Percentiles rank a stretch among this genome's conserved stretches.
Evolutionary conservation across 169 alveolate genomes (phyloP).

Genomic region (Miamiensis avidus): DNA sequence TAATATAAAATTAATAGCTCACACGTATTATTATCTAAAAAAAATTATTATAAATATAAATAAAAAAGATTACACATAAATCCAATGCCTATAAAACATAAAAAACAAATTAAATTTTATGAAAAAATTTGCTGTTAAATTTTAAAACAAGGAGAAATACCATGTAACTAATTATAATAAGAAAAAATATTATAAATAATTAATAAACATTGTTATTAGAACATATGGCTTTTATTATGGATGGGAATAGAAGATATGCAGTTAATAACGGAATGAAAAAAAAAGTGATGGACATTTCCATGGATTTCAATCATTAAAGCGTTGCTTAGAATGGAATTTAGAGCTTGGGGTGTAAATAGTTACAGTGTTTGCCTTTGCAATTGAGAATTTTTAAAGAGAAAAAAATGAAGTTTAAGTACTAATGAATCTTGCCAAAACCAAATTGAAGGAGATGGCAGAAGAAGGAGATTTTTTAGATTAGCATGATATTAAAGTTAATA

Average conservation of each 20-base stretch:
- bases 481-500: slow-evolving; percentile 38
- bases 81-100: not conserved
- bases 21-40: no score
- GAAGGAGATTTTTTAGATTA: slow-evolving; percentile 36
- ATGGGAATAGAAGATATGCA: slow-evolving; percentile 57
- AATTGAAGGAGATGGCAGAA: slow-evolving; percentile 32
- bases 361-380: slow-evolving; percentile 56
- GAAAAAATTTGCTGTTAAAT: slow-evolving; percentile 3
- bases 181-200: no score
- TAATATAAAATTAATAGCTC: no score
- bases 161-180: not conserved
- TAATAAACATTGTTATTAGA: not conserved
- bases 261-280: slow-evolving; percentile 5
- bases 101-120: slow-evolving; percentile 17
- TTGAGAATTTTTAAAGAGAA: slow-evolving; percentile 50
- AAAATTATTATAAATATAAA: no score
- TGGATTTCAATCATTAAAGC: slow-evolving; percentile 48
- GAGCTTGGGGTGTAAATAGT: slow-evolving; percentile 53
- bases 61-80: no score
- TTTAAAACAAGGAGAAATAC: slow-evolving; percentile 22
- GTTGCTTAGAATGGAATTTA: slow-evolving; percentile 51
- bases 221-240: slow-evolving; percentile 56
- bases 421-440: slow-evolving; percentile 29
- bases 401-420: slow-evolving; percentile 53
- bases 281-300: slow-evolving; percentile 57